Evolutionary conservation across 768 basidiomycete species (phyloP).

Genomic region (Termitomyces sp.): DNA sequence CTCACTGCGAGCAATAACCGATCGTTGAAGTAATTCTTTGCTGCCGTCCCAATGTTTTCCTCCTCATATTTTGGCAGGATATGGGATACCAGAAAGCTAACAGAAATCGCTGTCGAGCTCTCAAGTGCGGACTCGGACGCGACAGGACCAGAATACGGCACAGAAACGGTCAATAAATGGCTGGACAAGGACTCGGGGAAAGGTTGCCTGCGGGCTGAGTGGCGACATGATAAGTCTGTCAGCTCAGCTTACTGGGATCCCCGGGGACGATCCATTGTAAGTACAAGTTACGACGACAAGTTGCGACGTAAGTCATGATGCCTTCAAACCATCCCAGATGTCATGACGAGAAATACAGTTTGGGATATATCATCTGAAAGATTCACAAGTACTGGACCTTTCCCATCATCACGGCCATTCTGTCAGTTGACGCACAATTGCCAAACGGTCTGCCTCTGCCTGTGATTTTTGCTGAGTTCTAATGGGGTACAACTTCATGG

Average conservation of each 20-base stretch:
- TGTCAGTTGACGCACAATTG: slow-evolving; percentile 66
- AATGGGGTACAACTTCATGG: neutral
- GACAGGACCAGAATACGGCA: slow-evolving; percentile 27
- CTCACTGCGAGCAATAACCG: slow-evolving; percentile 78
- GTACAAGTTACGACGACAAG: slow-evolving; percentile 82
- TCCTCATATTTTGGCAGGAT: slow-evolving; percentile 40
- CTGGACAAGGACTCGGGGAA: slow-evolving; percentile 48
- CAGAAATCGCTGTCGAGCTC: slow-evolving; percentile 33
- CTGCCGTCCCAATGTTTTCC: neutral
- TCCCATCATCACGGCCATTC: slow-evolving; percentile 64
- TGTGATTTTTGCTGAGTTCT: neutral
- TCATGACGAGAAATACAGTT: slow-evolving; percentile 39
- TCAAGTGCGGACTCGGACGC: slow-evolving; percentile 23
- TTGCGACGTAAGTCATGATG: slow-evolving; percentile 53
- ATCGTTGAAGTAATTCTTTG: slow-evolving; percentile 52
- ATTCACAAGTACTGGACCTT: slow-evolving; percentile 42
- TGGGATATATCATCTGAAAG: slow-evolving; percentile 65
- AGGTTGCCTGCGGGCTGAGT: slow-evolving; percentile 58
- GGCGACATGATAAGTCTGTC: slow-evolving; percentile 69
- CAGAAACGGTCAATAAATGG: slow-evolving; percentile 45
- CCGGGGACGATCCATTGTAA: slow-evolving; percentile 71
- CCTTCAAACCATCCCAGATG: neutral
- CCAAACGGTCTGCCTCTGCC: slow-evolving; percentile 57
- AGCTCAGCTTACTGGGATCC: slow-evolving; percentile 89
- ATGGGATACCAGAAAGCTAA: slow-evolving; percentile 76